Evolutionary conservation across 2,329 filamentous ascomycete genomes (phyloP).

Genomic region (Monilinia fructicola): DNA sequence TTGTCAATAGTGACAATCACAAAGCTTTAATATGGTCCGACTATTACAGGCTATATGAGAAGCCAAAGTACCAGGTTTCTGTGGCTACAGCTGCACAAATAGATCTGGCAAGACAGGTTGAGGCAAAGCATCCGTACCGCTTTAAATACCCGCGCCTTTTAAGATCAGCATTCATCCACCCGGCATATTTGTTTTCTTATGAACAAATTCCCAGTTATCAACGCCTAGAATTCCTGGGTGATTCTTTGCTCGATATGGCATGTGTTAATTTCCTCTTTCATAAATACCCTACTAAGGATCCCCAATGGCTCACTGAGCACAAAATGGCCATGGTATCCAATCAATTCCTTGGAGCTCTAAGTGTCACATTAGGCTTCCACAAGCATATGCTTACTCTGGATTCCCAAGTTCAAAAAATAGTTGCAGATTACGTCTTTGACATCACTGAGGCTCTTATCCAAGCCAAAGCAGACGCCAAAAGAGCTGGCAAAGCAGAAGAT

Average conservation of each 20-base stretch:
- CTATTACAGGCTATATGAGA: conserved; percentile 67
- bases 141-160: conserved; percentile 78
- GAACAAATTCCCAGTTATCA: conserved; percentile 87
- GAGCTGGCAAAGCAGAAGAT: conserved; percentile 40
- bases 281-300: conserved; percentile 74
- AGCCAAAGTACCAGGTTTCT: conserved; percentile 69
- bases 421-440: conserved; percentile 56
- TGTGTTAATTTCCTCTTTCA: conserved; percentile 82
- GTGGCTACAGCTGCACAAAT: conserved; percentile 64
- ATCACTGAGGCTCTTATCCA: conserved; percentile 54
- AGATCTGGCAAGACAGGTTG: conserved; percentile 65
- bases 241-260: conserved; percentile 82
- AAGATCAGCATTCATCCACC: conserved; percentile 83
- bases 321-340: conserved; percentile 99
- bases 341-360: conserved; percentile 82
- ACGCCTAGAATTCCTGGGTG: conserved; percentile 86
- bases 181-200: conserved; percentile 73
- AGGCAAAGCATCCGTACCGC: conserved; percentile 54
- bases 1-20: conserved; percentile 72
- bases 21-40: conserved; percentile 67
- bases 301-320: conserved; percentile 96
- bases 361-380: conserved; percentile 76
- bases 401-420: conserved; percentile 46
- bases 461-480: conserved; percentile 40
- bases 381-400: conserved; percentile 64